Conservation (phyloP, 495 filamentous ascomycete genomes). For the Talaromyces proteolyticus region DNA sequence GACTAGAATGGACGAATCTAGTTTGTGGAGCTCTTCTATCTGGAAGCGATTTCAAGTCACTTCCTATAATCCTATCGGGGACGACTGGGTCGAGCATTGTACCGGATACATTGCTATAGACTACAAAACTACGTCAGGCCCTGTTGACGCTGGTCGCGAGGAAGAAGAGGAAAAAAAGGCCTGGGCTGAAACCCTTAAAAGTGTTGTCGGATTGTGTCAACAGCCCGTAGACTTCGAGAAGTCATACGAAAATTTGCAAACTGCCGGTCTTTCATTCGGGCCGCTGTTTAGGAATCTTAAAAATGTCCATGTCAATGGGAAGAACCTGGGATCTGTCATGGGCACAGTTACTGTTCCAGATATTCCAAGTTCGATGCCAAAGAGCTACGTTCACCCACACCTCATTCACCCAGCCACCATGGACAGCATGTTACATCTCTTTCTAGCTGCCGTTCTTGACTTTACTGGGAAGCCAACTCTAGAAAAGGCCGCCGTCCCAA, state of each 20-base stretch:
- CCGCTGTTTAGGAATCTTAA: conserved; percentile 13
- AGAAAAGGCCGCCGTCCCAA: conserved; percentile 16
- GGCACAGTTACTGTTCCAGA: conserved; percentile 20
- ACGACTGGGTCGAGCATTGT: conserved; percentile 6
- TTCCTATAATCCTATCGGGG: neutral
- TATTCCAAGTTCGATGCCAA: conserved; percentile 22
- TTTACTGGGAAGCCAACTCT: conserved; percentile 14
- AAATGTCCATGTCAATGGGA: conserved; percentile 1
- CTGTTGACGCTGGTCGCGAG: neutral
- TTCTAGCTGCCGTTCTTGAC: conserved; percentile 16
- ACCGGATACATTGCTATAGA: conserved; percentile 8
- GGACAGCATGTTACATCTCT: conserved; percentile 31
- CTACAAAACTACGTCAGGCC: neutral
- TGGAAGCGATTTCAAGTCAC: conserved; percentile 2
- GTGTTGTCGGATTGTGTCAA: conserved; percentile 7
- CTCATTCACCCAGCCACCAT: conserved; percentile 32
- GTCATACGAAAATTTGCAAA: conserved; percentile 16
- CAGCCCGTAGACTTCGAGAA: conserved; percentile 11
- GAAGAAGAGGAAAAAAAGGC: neutral
- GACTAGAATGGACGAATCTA: neutral
- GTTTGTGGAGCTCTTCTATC: neutral
- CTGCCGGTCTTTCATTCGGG: conserved; percentile 11
- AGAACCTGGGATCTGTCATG: conserved; percentile 8
- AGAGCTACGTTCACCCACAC: conserved; percentile 19
- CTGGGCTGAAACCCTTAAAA: neutral